Conservation (phyloP, 2,329 filamentous ascomycete genomes). For the Claviceps digitariae region DNA sequence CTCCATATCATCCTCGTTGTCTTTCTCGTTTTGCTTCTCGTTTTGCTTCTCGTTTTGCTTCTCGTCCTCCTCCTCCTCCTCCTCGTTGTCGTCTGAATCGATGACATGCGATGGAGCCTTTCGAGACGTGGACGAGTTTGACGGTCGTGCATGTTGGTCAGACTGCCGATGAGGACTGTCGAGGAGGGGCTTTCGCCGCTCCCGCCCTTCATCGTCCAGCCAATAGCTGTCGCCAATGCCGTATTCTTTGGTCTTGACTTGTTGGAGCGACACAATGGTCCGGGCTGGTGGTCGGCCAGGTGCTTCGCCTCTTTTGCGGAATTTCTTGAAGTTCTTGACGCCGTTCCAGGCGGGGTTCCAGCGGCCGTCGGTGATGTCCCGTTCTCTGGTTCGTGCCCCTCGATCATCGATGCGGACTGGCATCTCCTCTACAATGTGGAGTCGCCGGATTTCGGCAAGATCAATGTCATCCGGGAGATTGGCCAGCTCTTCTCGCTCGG, state of each 20-base stretch:
- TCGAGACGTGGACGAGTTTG: conserved; percentile 3
- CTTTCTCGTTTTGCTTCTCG: too few relatives aligned
- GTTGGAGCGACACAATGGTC: conserved; percentile 57
- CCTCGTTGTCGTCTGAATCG: conserved; percentile 21
- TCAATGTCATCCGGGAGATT: conserved; percentile 50
- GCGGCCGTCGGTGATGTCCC: conserved; percentile 39
- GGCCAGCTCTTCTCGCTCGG: conserved; percentile 39
- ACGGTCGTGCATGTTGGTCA: neutral
- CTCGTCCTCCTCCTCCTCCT: too few relatives aligned
- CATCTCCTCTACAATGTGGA: conserved; percentile 69
- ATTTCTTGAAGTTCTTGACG: conserved; percentile 90
- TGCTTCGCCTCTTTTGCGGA: conserved; percentile 45
- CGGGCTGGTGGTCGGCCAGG: conserved; percentile 27
- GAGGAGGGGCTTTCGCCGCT: neutral
- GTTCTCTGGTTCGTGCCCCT: conserved; percentile 25
- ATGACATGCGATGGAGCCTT: conserved; percentile 13
- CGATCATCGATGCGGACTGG: conserved; percentile 35
- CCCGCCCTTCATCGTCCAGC: conserved; percentile 37
- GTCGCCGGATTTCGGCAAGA: conserved; percentile 55
- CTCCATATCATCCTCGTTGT: conserved; percentile 15
- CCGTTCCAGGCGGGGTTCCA: conserved; percentile 93
- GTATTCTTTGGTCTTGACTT: conserved; percentile 57
- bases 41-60: too few relatives aligned
- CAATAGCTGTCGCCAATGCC: conserved; percentile 69
- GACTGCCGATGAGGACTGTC: neutral